A percentile compares a stretch with the other conserved stretches of the same genome.
These are phyloP conservation scores for Euphorbia schlechtendalii DNA, from an alignment of 441 rosid species.

Conservation along the genomic window DNA sequence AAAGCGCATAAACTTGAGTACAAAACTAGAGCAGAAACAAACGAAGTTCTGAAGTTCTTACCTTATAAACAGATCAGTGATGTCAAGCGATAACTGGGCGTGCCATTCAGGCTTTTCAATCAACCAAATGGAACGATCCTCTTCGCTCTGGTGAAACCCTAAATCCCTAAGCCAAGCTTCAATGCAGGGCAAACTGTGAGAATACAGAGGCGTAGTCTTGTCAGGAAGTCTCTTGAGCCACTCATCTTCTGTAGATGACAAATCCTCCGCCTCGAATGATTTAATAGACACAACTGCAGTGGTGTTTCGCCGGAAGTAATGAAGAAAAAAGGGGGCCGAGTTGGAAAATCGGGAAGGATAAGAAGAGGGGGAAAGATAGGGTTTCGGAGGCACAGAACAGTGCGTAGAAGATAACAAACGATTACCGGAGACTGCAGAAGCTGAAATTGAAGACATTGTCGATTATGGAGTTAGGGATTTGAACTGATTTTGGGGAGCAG, in stretches of 20 bases:
- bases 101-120: slow-evolving; percentile 81
- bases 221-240: slow-evolving; percentile 83
- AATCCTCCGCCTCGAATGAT: slow-evolving; percentile 53
- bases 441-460: slow-evolving; percentile 35
- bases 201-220: slow-evolving; percentile 73
- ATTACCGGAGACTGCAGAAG: slow-evolving; percentile 23
- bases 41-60: slow-evolving; percentile 13
- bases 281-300: slow-evolving; percentile 32
- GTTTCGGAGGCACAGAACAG: too few species aligned
- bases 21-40: too few species aligned
- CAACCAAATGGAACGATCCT: slow-evolving; percentile 78
- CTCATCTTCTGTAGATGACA: slow-evolving; percentile 51
- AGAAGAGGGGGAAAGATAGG: too few species aligned
- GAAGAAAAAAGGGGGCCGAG: slow-evolving; percentile 7
- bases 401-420: slow-evolving; percentile 13
- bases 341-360: slow-evolving; percentile 9
- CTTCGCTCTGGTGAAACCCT: slow-evolving; percentile 69
- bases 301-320: slow-evolving; percentile 22
- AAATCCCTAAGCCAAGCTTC: slow-evolving; percentile 80
- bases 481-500: too few species aligned
- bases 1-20: neutral
- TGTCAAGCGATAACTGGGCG: slow-evolving; percentile 81
- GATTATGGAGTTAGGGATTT: neutral
- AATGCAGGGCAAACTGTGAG: slow-evolving; percentile 90
- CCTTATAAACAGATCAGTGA: slow-evolving; percentile 84